These are phyloP conservation scores for Castanea sativa DNA, from an alignment of 306 rosid species.

Conservation along the genomic window DNA sequence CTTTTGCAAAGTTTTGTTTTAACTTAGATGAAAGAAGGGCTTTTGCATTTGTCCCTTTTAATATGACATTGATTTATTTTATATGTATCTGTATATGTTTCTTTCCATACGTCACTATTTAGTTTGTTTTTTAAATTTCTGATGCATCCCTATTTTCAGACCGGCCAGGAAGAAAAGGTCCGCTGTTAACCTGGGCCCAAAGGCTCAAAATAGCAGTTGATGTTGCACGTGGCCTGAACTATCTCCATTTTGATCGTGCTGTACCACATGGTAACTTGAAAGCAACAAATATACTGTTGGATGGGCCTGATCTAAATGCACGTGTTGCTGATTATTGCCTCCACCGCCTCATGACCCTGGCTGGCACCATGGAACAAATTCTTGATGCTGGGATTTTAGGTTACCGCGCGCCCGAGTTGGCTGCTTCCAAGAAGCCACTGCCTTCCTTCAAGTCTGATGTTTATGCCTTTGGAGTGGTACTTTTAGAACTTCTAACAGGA, in stretches of 20 bases:
- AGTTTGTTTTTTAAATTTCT: constrained; percentile 13
- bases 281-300: constrained; percentile 84
- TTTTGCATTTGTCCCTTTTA: background rate
- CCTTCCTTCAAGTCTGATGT: constrained; percentile 98
- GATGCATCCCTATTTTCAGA: constrained; percentile 41
- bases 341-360: constrained; percentile 97
- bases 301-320: constrained; percentile 85
- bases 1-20: background rate
- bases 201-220: constrained; percentile 97
- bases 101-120: constrained; percentile 6
- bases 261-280: constrained; percentile 96
- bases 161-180: constrained; percentile 94
- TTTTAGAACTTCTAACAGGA: constrained; percentile 87
- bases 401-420: constrained; percentile 92
- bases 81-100: background rate
- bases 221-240: constrained; percentile 98
- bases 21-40: too few species aligned
- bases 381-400: constrained; percentile 95
- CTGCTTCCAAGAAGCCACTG: constrained; percentile 88
- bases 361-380: constrained; percentile 92
- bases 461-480: constrained; percentile 90
- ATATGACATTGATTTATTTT: background rate
- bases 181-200: constrained; percentile 79
- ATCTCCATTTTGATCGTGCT: constrained; percentile 99
- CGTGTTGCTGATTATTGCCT: constrained; percentile 97